phyloP scores from a whole-genome alignment of 208 protist species.

The Leishmania lainsoni region DNA sequence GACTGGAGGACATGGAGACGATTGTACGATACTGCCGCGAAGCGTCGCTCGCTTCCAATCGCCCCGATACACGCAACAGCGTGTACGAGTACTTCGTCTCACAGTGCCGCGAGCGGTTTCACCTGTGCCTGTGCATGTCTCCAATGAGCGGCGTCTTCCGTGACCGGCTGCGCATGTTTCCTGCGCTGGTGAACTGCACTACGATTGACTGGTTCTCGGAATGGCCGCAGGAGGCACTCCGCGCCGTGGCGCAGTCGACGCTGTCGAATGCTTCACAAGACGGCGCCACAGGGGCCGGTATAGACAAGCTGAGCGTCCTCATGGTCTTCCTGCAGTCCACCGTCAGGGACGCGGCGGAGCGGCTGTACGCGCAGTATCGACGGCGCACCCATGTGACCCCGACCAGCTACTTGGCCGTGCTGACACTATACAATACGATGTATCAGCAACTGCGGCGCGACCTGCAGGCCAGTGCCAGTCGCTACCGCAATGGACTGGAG shows the following conservation, averaged over 20 bases:
- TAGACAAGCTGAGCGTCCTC: constrained; percentile 65
- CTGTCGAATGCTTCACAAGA: constrained; percentile 7
- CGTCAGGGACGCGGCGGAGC: constrained; percentile 78
- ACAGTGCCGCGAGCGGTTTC: constrained; percentile 92
- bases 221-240: constrained; percentile 95
- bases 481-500: constrained; percentile 88
- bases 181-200: constrained; percentile 97
- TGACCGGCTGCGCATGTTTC: constrained; percentile 95
- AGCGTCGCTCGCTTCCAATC: constrained; percentile 67
- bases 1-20: constrained; percentile 93
- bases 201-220: constrained; percentile 98
- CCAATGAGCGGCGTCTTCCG: constrained; percentile 95
- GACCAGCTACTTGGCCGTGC: constrained; percentile 95
- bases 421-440: constrained; percentile 87
- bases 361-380: constrained; percentile 87
- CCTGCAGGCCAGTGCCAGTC: constrained; percentile 52
- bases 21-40: constrained; percentile 87
- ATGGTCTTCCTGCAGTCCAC: constrained; percentile 91
- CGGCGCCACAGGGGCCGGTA: constrained; percentile 24
- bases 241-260: constrained; percentile 72
- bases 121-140: constrained; percentile 96
- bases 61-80: constrained; percentile 87
- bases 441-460: constrained; percentile 68
- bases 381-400: constrained; percentile 96
- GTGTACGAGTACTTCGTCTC: constrained; percentile 93